Base-by-base conservation (phyloP, 805 yeast genomes). In the Cyberlindnera petersonii region DNA sequence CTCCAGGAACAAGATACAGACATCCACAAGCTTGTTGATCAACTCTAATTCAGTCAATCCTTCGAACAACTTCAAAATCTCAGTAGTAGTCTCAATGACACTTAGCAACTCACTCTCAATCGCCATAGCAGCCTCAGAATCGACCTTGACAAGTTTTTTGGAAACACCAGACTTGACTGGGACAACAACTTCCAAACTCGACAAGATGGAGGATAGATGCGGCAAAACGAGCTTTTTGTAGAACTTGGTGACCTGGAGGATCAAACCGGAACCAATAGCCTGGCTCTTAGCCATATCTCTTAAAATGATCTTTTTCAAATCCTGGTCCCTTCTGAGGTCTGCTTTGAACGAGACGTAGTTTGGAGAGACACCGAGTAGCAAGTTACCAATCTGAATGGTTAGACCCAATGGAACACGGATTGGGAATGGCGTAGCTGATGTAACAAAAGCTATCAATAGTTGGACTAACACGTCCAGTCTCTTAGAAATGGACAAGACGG, bases 361-460 rank as follows among this genome's bases (percentile, higher is more conserved):
- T 11, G 72, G 60, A 47, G 79, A 77, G 42, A 86, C 59, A 14
- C 79, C 68, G 42, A 75, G 59, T 13, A 81, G 52, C 10, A 79
- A 61, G 50, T 82, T 87, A 17, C 69, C 64, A 34, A 80, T 43
- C 8, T 66, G 55, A 5, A 82, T 53, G 3, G 82, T 54, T 31
- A 63, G 51, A 1, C 91, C 89, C 11, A 86, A 46, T 3, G 94
- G 93, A 7, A 84, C 68, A 44, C 70, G 66, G 8, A 79, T 70
- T 10, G 78, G 65, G 49, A 66, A 70, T 28, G 73, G 75, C 2
- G 87, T 77, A 19, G 76, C 72, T 7, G 75, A 64, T 4, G 70
- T 60, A 24, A 77, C 54, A 41, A 72, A 74, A 2, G 72, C 60
- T 41, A 56, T 47, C 46, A 83, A 37, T 39, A 81, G 41, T 22